Evolutionary conservation across 2,329 filamentous ascomycete genomes (phyloP), one percentile per base, ranked within the genome.

Genomic region (Trichoderma aggressivum): DNA sequence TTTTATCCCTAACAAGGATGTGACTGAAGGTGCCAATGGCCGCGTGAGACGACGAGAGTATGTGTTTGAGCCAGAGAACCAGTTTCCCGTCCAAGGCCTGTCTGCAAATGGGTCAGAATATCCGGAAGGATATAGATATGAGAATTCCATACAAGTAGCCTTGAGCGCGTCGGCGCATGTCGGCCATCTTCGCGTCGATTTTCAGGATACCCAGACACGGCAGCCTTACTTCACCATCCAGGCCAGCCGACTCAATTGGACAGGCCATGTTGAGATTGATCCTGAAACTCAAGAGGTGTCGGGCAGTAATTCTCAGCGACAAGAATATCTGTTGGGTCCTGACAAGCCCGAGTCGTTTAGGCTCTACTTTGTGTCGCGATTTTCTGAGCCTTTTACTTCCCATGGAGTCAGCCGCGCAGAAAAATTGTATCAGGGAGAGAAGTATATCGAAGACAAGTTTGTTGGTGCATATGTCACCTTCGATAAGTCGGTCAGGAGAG

Each of bases 351-450:
- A 76, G 3, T 80, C 78, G 0, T 85, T 85, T 73, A 80, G 77
- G 2, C 81, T 82, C 8, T 85, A 84, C 73, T 85, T 85, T 67
- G 83, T 85, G 0, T 83, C 83, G 11, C 80, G 82, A 4, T 86
- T 85, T 71, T 85, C 83, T 0, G 75, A 81, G 56, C 80, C 81
- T 0, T 85, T 85, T 70, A 66, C 60, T 2, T 79, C 78, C 0
- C 79, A 80, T 71, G 83, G 83, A 4, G 78, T 80, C 2, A 75
- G 80, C 0, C 73, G 77, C 5, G 81, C 79, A 1, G 76, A 75
- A 0, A 71, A 78, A 6, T 30, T 80, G 0, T 70, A 77, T 3
- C 71, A 79, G 5, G 74, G 75, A 6, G 26, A 56, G 3, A 69
- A 11, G 7, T 64, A 70, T 12, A 77, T 76, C 2, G 76, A 77